These are phyloP conservation scores for Sugiyamaella chiloensis DNA, from an alignment of 805 yeast species.

Conservation along the genomic window DNA sequence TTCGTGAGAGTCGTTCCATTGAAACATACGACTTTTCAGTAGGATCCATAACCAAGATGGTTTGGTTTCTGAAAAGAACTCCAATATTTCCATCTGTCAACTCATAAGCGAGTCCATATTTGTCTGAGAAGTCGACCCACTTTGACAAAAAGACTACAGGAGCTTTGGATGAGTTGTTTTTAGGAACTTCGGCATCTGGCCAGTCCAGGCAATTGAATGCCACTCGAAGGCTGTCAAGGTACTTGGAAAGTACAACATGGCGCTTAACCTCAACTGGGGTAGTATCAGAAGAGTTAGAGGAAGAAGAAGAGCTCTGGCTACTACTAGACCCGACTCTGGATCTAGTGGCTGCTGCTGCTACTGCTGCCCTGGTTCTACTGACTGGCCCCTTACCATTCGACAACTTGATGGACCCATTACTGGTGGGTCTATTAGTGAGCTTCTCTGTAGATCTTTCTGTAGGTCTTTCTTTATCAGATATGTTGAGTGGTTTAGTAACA, in stretches of 20 bases:
- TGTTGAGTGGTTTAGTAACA: neutral
- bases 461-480: too few species aligned
- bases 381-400: neutral
- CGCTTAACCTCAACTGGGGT: neutral
- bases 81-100: constrained; percentile 87
- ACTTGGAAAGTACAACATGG: neutral
- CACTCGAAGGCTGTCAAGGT: constrained; percentile 1
- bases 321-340: neutral
- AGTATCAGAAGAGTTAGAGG: neutral
- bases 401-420: neutral
- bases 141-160: constrained; percentile 62
- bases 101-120: constrained; percentile 93
- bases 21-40: constrained; percentile 38
- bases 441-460: too few species aligned
- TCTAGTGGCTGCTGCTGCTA: neutral
- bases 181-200: neutral
- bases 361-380: neutral
- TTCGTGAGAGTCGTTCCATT: constrained; percentile 30
- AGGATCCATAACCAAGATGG: constrained; percentile 68
- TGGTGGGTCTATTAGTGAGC: neutral
- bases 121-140: constrained; percentile 98
- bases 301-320: neutral
- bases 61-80: constrained; percentile 80
- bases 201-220: constrained; percentile 3
- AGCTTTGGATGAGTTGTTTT: neutral